A percentile compares a stretch with the other conserved stretches of the same genome.
These are phyloP conservation scores for Ambrosia trifida DNA, from an alignment of 129 eudicot genomes.

Conservation along the genomic window DNA sequence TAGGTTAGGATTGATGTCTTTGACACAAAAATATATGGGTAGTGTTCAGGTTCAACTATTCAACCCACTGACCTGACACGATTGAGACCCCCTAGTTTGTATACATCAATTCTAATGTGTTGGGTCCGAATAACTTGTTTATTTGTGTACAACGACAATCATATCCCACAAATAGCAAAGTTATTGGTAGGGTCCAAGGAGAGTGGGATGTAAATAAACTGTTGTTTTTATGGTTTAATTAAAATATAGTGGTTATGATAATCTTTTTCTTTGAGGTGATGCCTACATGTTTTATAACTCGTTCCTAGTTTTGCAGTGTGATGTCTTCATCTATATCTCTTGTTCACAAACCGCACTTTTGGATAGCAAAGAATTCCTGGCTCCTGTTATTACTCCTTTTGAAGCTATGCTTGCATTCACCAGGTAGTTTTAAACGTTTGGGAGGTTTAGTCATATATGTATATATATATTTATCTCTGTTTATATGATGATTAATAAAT, in stretches of 20 bases:
- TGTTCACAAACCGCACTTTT: slow-evolving; percentile 96
- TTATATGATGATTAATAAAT: neutral
- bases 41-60: neutral
- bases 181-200: too few species aligned
- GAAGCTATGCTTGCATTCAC: slow-evolving; percentile 89
- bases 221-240: neutral
- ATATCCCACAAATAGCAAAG: too few species aligned
- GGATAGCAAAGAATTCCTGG: slow-evolving; percentile 97
- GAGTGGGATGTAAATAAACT: too few species aligned
- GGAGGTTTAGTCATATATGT: neutral
- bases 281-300: neutral
- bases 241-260: neutral
- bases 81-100: slow-evolving; percentile 2
- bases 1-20: neutral
- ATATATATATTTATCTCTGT: neutral
- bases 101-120: neutral
- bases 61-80: neutral
- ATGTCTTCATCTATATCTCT: slow-evolving; percentile 83
- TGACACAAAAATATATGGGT: neutral
- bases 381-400: slow-evolving; percentile 93
- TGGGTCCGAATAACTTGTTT: slow-evolving; percentile 5
- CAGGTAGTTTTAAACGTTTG: slow-evolving; percentile 48
- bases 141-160: neutral
- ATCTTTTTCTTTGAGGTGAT: neutral
- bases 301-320: slow-evolving; percentile 62